Evolutionary conservation across 768 basidiomycete species (phyloP), one percentile per base, ranked within the genome.

Genomic region (Collybia sp.): DNA sequence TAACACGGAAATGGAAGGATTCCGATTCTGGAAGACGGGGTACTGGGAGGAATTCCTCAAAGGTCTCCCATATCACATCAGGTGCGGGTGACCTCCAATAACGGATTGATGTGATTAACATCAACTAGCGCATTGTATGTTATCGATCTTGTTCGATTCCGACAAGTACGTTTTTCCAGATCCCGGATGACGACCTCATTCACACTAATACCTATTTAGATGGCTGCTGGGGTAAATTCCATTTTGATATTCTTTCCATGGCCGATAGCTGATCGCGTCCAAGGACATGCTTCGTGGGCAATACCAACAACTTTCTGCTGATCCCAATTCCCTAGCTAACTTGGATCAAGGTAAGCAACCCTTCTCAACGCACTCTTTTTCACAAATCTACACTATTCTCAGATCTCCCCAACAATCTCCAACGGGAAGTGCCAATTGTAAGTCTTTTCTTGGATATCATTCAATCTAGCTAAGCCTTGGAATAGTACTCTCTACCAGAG

Each of bases 1-100:
- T 56, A 89, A 95, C 52, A 65, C 69, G 17, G 96, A 94, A 30
- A 96, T 97, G 86, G 96, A 98, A 61, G 93, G 94, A 0, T 99
- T 93, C 72, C 74, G 96, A 20, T 99, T 99, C 71, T 99, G 96
- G 96, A 97, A 98, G 69, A 88, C 84, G 0, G 96, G 93, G 0
- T 94, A 93, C 57, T 93, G 95, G 96, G 83, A 78, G 53, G 86
- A 97, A 17, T 91, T 89, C 58, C 68, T 98, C 44, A 69, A 75
- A 39, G 94, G 89, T 1, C 69, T 71, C 45, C 88, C 92, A 10
- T 98, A 99, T 68, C 96, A 98, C 58, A 99, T 99, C 64, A 93
- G 90, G 91, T 91, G 51, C 18, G 76, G 42, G 13, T 18, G 6
- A 1, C 10, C 15, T 30, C 30, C 13, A 15, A 37, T 19, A 12